Evolutionary conservation across 257 asterid species (phyloP).

Genomic region (Perilla frutescens): DNA sequence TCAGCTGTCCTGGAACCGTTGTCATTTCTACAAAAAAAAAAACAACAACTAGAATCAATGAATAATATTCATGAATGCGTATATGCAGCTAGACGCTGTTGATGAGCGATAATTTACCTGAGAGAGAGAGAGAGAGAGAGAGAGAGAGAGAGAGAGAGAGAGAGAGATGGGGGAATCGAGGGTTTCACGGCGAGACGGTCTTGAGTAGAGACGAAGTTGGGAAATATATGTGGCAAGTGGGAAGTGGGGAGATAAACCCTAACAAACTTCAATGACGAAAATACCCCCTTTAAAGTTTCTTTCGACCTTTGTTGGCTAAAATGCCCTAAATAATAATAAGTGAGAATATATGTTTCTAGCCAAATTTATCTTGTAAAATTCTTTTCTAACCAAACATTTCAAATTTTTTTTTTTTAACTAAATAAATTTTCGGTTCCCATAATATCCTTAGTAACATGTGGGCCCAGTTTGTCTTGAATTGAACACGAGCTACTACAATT

Average conservation of each 20-base stretch:
- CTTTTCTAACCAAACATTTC: too few species aligned
- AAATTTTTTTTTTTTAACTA: too few species aligned
- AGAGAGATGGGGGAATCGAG: slow-evolving; percentile 31
- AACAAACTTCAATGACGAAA: slow-evolving; percentile 34
- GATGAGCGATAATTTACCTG: slow-evolving; percentile 36
- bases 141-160: slow-evolving; percentile 2
- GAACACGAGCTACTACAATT: too few species aligned
- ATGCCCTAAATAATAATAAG: too few species aligned
- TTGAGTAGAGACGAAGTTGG: neutral
- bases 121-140: slow-evolving; percentile 11
- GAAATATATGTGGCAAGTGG: slow-evolving; percentile 22
- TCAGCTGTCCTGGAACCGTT: slow-evolving; percentile 83
- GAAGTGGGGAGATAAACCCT: slow-evolving; percentile 35
- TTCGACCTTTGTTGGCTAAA: neutral
- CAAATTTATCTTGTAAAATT: too few species aligned
- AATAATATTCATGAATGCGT: neutral
- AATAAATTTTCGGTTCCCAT: too few species aligned
- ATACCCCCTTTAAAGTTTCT: slow-evolving; percentile 15
- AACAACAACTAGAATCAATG: neutral
- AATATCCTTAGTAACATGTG: too few species aligned
- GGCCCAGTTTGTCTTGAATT: too few species aligned
- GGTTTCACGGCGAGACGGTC: slow-evolving; percentile 53
- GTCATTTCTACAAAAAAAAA: slow-evolving; percentile 57
- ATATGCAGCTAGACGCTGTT: neutral
- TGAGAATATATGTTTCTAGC: too few species aligned